These are phyloP conservation scores for Xylariaceae sp. DNA, from an alignment of 2,329 filamentous ascomycete species.

Conservation along the genomic window DNA sequence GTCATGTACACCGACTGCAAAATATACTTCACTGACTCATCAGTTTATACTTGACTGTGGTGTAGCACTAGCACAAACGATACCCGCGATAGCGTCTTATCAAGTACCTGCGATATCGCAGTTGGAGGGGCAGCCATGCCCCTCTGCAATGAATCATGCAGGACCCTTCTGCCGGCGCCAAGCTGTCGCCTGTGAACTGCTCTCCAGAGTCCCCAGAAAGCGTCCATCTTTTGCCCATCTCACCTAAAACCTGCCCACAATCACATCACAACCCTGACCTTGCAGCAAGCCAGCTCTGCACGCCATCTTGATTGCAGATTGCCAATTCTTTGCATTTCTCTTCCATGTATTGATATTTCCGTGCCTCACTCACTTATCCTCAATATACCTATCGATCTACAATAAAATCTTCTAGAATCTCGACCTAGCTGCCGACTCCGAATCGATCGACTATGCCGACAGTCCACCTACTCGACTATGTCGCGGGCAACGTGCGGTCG, in stretches of 20 bases:
- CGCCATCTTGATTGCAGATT: not conserved
- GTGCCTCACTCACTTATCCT: not conserved
- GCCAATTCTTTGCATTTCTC: not conserved
- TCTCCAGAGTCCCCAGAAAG: too few relatives aligned
- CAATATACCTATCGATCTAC: too few relatives aligned
- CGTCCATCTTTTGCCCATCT: too few relatives aligned
- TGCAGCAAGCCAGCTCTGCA: not conserved
- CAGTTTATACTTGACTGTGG: too few relatives aligned
- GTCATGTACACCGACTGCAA: too few relatives aligned
- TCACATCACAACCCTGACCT: not conserved
- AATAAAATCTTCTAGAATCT: not conserved
- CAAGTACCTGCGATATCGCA: conserved; percentile 6
- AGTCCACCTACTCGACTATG: conserved; percentile 78
- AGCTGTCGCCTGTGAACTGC: too few relatives aligned
- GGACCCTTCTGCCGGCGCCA: not conserved
- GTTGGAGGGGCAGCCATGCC: conserved; percentile 26
- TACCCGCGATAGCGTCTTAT: not conserved
- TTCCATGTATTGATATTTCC: not conserved
- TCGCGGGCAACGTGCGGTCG: conserved; percentile 92
- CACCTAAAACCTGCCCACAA: not conserved
- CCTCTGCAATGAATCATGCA: conserved; percentile 20
- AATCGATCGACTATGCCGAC: conserved; percentile 57
- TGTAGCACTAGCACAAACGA: too few relatives aligned
- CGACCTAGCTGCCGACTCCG: not conserved
- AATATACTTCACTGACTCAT: not conserved